phyloP scores from a whole-genome alignment of 345 rosid genomes.

The Crucihimalaya himalaica region DNA sequence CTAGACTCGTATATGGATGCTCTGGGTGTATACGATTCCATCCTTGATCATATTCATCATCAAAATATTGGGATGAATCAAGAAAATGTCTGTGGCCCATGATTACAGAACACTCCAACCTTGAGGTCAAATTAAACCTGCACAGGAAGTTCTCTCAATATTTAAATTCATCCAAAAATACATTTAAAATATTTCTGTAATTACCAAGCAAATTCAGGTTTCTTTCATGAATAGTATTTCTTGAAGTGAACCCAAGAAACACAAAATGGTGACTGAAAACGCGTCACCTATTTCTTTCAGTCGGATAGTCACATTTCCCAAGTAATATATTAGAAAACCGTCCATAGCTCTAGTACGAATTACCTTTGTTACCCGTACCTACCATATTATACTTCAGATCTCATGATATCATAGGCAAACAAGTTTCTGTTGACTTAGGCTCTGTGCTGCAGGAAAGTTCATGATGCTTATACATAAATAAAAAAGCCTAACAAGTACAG shows the following conservation, averaged over 20 bases:
- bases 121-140: conserved; percentile 47
- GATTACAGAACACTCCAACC: conserved; percentile 20
- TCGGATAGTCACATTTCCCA: neutral
- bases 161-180: conserved; percentile 20
- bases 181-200: neutral
- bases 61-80: conserved; percentile 55
- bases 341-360: conserved; percentile 2
- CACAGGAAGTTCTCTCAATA: conserved; percentile 28
- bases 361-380: conserved; percentile 10
- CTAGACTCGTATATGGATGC: conserved; percentile 52
- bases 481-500: neutral
- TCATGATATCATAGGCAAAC: conserved; percentile 8
- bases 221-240: conserved; percentile 9
- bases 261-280: neutral
- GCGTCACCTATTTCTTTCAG: neutral
- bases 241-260: neutral
- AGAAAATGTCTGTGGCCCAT: conserved; percentile 78
- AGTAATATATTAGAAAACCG: neutral
- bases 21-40: conserved; percentile 69
- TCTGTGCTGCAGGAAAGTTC: conserved; percentile 17
- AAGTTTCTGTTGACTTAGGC: conserved; percentile 1
- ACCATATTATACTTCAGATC: conserved; percentile 14
- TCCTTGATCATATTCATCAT: conserved; percentile 61
- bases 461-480: conserved; percentile 2
- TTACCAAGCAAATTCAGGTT: conserved; percentile 8